Base-by-base conservation (phyloP, 495 filamentous ascomycete species). In the Collariella sp. region DNA sequence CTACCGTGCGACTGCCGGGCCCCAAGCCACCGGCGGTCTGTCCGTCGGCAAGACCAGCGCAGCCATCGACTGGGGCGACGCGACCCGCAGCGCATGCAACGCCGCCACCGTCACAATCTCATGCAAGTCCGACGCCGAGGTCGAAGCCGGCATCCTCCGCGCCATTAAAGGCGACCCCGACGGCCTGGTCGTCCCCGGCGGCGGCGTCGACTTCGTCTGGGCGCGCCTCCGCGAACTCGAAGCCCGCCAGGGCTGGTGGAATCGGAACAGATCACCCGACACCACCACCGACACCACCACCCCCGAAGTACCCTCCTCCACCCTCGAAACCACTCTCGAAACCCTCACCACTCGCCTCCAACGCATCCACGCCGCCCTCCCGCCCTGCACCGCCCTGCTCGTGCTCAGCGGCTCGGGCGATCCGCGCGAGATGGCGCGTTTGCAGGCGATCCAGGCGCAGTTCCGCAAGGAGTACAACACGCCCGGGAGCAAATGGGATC, bases 351-450 rank as follows among this genome's bases (percentile, higher is more conserved):
- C 70, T 15, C 75, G 84, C 22, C 83, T 98, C 52, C 71, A 79
- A 40, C 70, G 72, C 19, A 81, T 97, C 56, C 83, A 91, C 68
- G 82, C 85, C 5, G 76, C 80, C 3, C 73, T 97, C 3, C 90
- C 93, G 0, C 78, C 79, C 0, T 91, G 89, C 62, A 95, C 94
- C 0, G 83, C 88, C 0, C 82, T 97, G 47, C 79, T 98, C 4
- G 83, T 98, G 11, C 90, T 93, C 70, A 86, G 83, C 49, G 93
- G 93, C 9, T 89, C 85, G 0, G 91, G 94, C 11, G 89, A 97
- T 62, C 89, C 90, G 7, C 78, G 86, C 18, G 84, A 89, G 59
- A 81, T 94, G 71, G 75, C 73, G 50, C 77, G 85, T 12, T 70
- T 96, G 51, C 83, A 89, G 64, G 75, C 76, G 0, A 74, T 93